Percentiles rank a stretch among this genome's conserved stretches.
Conservation (phyloP, 2,329 filamentous ascomycete species). For the Epichloe glyceriae region DNA sequence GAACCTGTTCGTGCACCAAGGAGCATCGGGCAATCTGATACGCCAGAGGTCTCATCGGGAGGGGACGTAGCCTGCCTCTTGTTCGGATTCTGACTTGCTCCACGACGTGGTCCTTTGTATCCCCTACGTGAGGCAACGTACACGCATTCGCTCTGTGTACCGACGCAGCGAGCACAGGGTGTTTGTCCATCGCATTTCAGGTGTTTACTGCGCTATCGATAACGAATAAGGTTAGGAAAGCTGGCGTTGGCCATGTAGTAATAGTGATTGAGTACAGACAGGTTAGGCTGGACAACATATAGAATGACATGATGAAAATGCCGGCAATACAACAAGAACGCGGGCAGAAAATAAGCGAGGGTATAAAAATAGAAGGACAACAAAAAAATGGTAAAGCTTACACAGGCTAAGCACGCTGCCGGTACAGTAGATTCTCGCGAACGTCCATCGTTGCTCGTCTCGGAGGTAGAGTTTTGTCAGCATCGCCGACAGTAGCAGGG, state of each 20-base stretch:
- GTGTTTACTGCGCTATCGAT: slow-evolving; percentile 45
- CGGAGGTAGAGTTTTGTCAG: slow-evolving; percentile 2
- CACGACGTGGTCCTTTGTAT: slow-evolving; percentile 47
- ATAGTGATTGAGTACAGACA: neutral
- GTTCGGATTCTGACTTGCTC: slow-evolving; percentile 29
- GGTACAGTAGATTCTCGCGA: slow-evolving; percentile 25
- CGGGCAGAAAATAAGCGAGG: neutral
- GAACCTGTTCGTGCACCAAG: slow-evolving; percentile 12
- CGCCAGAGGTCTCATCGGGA: slow-evolving; percentile 8
- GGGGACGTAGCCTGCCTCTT: slow-evolving; percentile 37
- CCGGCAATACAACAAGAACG: neutral
- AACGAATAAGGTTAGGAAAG: neutral
- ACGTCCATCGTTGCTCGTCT: slow-evolving; percentile 7
- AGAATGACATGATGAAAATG: neutral
- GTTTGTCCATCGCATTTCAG: slow-evolving; percentile 62
- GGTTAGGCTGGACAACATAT: neutral
- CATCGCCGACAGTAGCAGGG: neutral
- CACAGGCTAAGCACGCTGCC: slow-evolving; percentile 43
- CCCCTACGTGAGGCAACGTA: slow-evolving; percentile 65
- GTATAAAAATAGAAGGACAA: neutral
- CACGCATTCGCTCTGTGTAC: slow-evolving; percentile 47
- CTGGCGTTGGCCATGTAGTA: neutral
- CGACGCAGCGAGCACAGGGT: slow-evolving; percentile 56
- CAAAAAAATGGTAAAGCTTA: slow-evolving; percentile 19
- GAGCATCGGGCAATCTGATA: slow-evolving; percentile 27